Percentiles rank a stretch among this genome's conserved stretches.
Evolutionary conservation across 306 rosid species (phyloP).

Genomic region (Urtica urens): DNA sequence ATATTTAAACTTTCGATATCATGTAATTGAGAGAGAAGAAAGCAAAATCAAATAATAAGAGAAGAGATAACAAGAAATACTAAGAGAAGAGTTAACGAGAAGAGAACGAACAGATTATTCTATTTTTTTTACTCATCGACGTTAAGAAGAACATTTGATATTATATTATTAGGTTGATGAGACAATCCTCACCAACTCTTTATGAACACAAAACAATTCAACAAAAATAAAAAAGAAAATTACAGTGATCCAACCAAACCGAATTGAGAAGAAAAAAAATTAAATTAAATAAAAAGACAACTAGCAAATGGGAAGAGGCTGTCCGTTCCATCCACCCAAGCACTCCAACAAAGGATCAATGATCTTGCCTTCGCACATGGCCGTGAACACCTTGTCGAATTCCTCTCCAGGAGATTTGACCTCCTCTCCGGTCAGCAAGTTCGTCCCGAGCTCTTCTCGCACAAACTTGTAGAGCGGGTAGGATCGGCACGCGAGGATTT

Average conservation of each 20-base stretch:
- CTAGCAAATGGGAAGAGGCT: constrained; percentile 71
- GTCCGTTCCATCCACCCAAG: constrained; percentile 70
- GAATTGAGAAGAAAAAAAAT: not conserved
- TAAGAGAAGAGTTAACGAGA: no score
- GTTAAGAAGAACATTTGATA: not conserved
- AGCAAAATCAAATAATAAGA: no score
- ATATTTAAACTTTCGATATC: no score
- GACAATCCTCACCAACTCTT: not conserved
- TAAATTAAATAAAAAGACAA: not conserved
- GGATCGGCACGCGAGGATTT: constrained; percentile 63
- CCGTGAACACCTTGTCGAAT: constrained; percentile 61
- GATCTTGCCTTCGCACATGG: constrained; percentile 67
- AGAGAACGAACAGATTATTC: no score
- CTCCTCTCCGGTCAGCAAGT: constrained; percentile 54
- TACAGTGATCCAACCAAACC: not conserved
- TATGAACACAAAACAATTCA: not conserved
- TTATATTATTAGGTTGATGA: not conserved
- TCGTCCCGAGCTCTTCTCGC: constrained; percentile 52
- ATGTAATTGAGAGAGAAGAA: no score
- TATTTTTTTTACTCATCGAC: no score
- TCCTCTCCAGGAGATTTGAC: constrained; percentile 69
- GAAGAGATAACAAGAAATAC: no score
- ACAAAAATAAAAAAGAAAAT: not conserved
- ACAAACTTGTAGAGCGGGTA: constrained; percentile 80
- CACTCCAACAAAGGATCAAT: constrained; percentile 74